Percentiles rank a stretch among this genome's conserved stretches.
phyloP scores from a whole-genome alignment of 2,329 filamentous ascomycete species.

The Penicillium sp. region DNA sequence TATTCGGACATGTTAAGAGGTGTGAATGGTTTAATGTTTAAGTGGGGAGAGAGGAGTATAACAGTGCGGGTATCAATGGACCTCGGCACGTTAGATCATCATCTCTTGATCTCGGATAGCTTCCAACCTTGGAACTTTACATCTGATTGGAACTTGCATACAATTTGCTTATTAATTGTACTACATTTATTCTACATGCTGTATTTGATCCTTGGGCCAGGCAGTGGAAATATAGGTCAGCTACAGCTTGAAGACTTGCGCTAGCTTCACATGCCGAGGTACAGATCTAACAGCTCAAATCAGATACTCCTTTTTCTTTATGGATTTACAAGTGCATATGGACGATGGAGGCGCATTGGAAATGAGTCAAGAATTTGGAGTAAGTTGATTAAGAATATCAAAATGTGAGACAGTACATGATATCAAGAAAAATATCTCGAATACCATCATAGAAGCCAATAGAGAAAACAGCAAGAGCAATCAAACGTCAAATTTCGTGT shows the following conservation, averaged over 20 bases:
- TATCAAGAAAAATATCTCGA: background rate
- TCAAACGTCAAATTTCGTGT: conserved; percentile 5
- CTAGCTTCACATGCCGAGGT: conserved; percentile 14
- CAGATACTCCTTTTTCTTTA: too few relatives aligned
- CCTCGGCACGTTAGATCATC: conserved; percentile 5
- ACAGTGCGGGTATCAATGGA: background rate
- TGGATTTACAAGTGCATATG: too few relatives aligned
- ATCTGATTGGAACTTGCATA: background rate
- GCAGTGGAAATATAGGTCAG: background rate
- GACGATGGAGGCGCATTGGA: too few relatives aligned
- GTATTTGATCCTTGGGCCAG: too few relatives aligned
- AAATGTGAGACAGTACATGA: background rate
- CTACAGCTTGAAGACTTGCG: background rate
- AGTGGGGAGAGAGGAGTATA: background rate
- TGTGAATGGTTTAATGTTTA: conserved; percentile 1
- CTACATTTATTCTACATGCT: too few relatives aligned
- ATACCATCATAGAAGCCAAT: background rate
- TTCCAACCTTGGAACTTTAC: background rate
- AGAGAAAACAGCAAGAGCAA: background rate
- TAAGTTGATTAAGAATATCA: background rate
- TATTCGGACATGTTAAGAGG: conserved; percentile 26
- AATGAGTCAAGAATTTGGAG: too few relatives aligned
- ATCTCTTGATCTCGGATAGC: background rate
- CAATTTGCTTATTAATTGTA: too few relatives aligned
- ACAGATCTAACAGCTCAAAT: background rate